phyloP scores from a whole-genome alignment of 2,329 filamentous ascomycete species.

The Albophoma yamanashiensis region DNA sequence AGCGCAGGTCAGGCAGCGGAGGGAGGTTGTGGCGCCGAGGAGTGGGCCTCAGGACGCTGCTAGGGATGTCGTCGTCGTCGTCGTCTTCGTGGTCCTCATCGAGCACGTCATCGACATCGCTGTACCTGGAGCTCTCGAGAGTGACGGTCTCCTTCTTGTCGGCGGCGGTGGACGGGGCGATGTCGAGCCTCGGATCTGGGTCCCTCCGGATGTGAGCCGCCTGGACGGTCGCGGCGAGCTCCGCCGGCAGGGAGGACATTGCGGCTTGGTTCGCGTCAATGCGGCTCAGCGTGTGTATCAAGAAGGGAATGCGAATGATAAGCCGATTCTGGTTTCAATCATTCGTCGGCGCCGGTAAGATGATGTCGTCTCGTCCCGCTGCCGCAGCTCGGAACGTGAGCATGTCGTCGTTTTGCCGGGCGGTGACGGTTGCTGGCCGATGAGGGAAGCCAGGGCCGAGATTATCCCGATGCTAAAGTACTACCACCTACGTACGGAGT shows the following conservation, averaged over 20 bases:
- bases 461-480: not conserved
- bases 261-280: conserved; percentile 1
- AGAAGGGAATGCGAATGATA: not conserved
- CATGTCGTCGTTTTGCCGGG: conserved; percentile 15
- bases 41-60: conserved; percentile 50
- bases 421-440: conserved; percentile 9
- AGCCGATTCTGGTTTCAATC: not conserved
- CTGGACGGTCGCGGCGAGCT: conserved; percentile 72
- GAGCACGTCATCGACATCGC: conserved; percentile 9
- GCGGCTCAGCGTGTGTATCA: not conserved
- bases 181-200: conserved; percentile 63
- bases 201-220: conserved; percentile 64
- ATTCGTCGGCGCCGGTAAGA: not conserved
- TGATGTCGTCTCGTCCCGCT: not conserved
- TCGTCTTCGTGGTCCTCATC: conserved; percentile 30
- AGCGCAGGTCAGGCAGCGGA: conserved; percentile 78
- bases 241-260: conserved; percentile 48
- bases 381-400: not conserved
- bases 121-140: conserved; percentile 10
- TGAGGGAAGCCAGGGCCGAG: not conserved
- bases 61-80: conserved; percentile 58
- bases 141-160: conserved; percentile 36
- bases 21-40: conserved; percentile 37
- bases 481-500: too few relatives aligned
- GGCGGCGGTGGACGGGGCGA: conserved; percentile 69